phyloP scores from a whole-genome alignment of 2,329 filamentous ascomycete genomes.

The Colletotrichum incanum region DNA sequence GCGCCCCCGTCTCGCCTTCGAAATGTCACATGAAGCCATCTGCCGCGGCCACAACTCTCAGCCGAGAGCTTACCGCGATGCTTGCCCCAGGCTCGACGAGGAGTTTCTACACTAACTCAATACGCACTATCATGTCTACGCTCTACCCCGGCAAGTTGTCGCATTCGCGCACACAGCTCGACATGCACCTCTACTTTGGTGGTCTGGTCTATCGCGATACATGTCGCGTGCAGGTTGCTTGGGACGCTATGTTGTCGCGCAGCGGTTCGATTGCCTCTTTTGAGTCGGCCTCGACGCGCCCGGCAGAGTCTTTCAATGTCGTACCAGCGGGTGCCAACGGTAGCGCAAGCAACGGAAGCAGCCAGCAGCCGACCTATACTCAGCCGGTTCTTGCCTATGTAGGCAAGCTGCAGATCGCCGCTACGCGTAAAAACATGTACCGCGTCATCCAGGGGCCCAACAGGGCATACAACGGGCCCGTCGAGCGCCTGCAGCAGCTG shows the following conservation, averaged over 20 bases:
- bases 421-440: constrained; percentile 64
- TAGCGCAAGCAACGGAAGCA: constrained; percentile 18
- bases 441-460: constrained; percentile 60
- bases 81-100: constrained; percentile 54
- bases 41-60: constrained; percentile 59
- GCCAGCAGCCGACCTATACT: constrained; percentile 11
- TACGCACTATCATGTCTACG: constrained; percentile 61
- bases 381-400: constrained; percentile 63
- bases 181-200: constrained; percentile 68
- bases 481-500: constrained; percentile 63
- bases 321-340: constrained; percentile 20
- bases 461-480: constrained; percentile 61
- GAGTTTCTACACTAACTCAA: constrained; percentile 56
- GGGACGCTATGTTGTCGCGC: constrained; percentile 56
- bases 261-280: constrained; percentile 49
- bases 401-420: constrained; percentile 61
- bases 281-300: constrained; percentile 56
- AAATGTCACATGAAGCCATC: constrained; percentile 58
- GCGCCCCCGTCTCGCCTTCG: constrained; percentile 53
- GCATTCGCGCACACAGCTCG: constrained; percentile 46
- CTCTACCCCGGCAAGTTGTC: constrained; percentile 60
- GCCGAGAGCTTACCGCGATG: constrained; percentile 61
- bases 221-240: constrained; percentile 66
- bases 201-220: constrained; percentile 60
- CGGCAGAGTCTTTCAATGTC: constrained; percentile 49